phyloP scores from a whole-genome alignment of 768 basidiomycete genomes.

The Rossbeevera mucosa region DNA sequence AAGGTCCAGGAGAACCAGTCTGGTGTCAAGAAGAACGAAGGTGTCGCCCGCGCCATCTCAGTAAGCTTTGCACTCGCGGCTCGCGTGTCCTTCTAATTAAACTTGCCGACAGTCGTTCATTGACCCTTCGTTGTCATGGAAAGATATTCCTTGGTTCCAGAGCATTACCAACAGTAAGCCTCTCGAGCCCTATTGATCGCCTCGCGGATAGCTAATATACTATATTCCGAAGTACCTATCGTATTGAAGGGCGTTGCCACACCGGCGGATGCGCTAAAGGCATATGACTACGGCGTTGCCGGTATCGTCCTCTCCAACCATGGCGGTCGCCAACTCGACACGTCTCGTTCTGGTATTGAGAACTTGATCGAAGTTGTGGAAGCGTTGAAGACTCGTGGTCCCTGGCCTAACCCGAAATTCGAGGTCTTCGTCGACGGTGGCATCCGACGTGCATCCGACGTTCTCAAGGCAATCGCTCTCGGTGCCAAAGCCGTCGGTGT shows the following conservation, averaged over 20 bases:
- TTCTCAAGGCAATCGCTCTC: constrained; percentile 77
- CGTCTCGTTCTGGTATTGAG: constrained; percentile 84
- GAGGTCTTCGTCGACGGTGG: constrained; percentile 92
- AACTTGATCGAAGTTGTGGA: constrained; percentile 4
- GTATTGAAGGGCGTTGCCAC: constrained; percentile 85
- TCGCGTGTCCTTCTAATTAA: constrained; percentile 25
- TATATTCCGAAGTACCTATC: constrained; percentile 66
- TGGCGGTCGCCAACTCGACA: constrained; percentile 75
- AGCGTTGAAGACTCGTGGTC: constrained; percentile 61
- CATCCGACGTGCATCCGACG: constrained; percentile 81
- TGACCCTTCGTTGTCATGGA: constrained; percentile 85
- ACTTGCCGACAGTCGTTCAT: constrained; percentile 69
- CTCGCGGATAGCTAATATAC: constrained; percentile 36
- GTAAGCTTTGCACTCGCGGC: constrained; percentile 39
- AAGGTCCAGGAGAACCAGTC: constrained; percentile 24
- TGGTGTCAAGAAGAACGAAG: constrained; percentile 45
- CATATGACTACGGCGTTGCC: constrained; percentile 69
- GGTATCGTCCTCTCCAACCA: constrained; percentile 85
- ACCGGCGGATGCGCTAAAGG: constrained; percentile 84
- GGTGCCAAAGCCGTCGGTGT: constrained; percentile 80
- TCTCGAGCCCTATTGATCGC: constrained; percentile 49
- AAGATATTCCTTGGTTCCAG: constrained; percentile 62
- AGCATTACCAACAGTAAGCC: constrained; percentile 61
- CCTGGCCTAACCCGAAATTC: constrained; percentile 73
- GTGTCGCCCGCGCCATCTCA: constrained; percentile 88